Conservation (phyloP, 179 eudicot genomes). For the Pouteria campechiana region DNA sequence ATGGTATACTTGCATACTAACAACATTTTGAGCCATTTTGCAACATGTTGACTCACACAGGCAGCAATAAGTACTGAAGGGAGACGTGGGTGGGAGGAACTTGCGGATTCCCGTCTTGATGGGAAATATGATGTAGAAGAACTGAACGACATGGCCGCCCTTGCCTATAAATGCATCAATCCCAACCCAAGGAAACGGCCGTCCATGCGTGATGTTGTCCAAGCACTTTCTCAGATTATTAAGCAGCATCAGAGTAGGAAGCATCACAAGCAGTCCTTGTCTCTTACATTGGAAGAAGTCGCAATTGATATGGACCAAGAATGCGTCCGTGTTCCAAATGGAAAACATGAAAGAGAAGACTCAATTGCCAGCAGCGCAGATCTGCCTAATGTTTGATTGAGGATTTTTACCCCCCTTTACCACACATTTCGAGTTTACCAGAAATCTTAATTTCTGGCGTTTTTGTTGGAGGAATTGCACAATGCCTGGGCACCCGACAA, state of each 20-base stretch:
- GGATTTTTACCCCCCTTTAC: no score
- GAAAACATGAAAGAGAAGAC: slow-evolving; percentile 41
- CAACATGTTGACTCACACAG: no score
- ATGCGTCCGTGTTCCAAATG: slow-evolving; percentile 16
- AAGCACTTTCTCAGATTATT: slow-evolving; percentile 49
- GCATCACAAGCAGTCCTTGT: slow-evolving; percentile 29
- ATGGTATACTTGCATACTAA: no score
- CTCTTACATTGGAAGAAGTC: slow-evolving; percentile 46
- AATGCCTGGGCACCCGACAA: no score
- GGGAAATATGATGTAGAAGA: slow-evolving; percentile 62
- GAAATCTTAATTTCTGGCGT: no score
- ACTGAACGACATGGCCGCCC: slow-evolving; percentile 71
- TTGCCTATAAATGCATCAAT: slow-evolving; percentile 76
- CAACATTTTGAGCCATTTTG: no score
- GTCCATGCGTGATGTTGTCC: slow-evolving; percentile 86
- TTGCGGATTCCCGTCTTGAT: slow-evolving; percentile 69
- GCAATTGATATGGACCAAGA: slow-evolving; percentile 27
- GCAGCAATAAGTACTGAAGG: slow-evolving; percentile 89
- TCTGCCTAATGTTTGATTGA: slow-evolving; percentile 13
- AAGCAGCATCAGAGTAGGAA: slow-evolving; percentile 38
- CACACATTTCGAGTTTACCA: no score
- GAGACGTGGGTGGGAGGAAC: slow-evolving; percentile 90
- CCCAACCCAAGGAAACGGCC: slow-evolving; percentile 62
- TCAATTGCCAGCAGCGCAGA: slow-evolving; percentile 54
- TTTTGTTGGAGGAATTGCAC: no score